Conservation (phyloP, 305 asterid genomes). For the Coffea humblotiana region DNA sequence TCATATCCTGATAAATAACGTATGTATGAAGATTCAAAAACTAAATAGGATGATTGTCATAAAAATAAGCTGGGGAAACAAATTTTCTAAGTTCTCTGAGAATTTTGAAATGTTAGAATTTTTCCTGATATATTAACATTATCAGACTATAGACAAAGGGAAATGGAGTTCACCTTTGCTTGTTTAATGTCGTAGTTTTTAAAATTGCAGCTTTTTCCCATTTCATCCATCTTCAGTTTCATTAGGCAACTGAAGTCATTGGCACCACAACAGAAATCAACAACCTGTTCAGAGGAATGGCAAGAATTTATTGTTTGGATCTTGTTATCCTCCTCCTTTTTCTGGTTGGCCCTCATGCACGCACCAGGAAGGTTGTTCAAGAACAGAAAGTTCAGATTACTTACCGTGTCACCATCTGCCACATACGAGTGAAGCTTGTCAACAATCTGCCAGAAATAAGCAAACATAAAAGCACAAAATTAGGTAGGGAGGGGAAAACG, state of each 20-base stretch:
- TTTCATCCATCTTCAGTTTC: slow-evolving; percentile 66
- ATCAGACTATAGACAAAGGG: neutral
- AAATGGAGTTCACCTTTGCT: slow-evolving; percentile 53
- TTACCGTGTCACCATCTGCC: slow-evolving; percentile 88
- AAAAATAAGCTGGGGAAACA: neutral
- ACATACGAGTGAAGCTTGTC: slow-evolving; percentile 78
- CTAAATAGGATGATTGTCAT: neutral
- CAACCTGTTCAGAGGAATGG: slow-evolving; percentile 53
- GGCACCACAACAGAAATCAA: slow-evolving; percentile 92
- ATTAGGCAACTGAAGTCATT: slow-evolving; percentile 84
- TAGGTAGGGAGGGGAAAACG: neutral
- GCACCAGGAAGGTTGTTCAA: slow-evolving; percentile 1
- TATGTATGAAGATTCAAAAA: neutral
- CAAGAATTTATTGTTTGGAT: neutral
- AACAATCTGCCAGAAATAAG: slow-evolving; percentile 60
- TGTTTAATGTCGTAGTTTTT: slow-evolving; percentile 71
- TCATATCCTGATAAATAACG: neutral
- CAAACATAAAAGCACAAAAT: neutral
- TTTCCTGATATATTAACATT: neutral
- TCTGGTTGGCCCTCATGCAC: neutral
- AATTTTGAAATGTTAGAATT: neutral
- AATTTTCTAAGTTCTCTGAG: neutral
- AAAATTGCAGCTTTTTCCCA: slow-evolving; percentile 67
- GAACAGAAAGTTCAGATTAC: slow-evolving; percentile 7
- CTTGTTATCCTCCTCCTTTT: neutral